These are phyloP conservation scores for Aspergillus felis DNA, from an alignment of 2,329 filamentous ascomycete species.

Conservation along the genomic window DNA sequence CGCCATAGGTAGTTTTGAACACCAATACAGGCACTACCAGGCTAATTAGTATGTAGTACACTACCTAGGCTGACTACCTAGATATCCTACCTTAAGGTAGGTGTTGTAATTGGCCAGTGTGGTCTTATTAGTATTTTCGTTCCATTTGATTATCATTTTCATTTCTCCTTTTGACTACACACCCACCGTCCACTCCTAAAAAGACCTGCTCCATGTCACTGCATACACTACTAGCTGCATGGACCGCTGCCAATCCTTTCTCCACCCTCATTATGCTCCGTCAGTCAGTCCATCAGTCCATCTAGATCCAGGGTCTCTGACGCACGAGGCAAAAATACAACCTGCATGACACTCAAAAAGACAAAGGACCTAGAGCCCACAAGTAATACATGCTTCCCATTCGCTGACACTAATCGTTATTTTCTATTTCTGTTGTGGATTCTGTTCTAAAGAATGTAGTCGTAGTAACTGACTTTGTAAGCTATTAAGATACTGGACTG, in stretches of 20 bases:
- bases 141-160: background rate
- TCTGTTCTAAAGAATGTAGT: slow-evolving; percentile 15
- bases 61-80: background rate
- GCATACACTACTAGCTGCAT: slow-evolving; percentile 23
- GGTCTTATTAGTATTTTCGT: background rate
- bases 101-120: background rate
- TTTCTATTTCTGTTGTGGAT: slow-evolving; percentile 12
- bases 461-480: slow-evolving; percentile 12
- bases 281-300: slow-evolving; percentile 19
- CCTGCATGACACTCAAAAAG: slow-evolving; percentile 41
- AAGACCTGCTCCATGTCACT: slow-evolving; percentile 15
- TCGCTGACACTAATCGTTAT: background rate
- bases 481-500: slow-evolving; percentile 14
- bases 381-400: slow-evolving; percentile 15
- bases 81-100: background rate
- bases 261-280: slow-evolving; percentile 24
- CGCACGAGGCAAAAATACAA: slow-evolving; percentile 39
- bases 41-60: background rate
- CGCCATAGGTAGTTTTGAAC: background rate
- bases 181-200: slow-evolving; percentile 12
- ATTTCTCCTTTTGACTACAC: background rate
- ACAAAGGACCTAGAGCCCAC: slow-evolving; percentile 26
- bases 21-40: background rate
- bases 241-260: slow-evolving; percentile 33
- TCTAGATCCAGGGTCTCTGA: slow-evolving; percentile 43